Conservation (phyloP, 257 asterid species). For the Ilex aquifolium region DNA sequence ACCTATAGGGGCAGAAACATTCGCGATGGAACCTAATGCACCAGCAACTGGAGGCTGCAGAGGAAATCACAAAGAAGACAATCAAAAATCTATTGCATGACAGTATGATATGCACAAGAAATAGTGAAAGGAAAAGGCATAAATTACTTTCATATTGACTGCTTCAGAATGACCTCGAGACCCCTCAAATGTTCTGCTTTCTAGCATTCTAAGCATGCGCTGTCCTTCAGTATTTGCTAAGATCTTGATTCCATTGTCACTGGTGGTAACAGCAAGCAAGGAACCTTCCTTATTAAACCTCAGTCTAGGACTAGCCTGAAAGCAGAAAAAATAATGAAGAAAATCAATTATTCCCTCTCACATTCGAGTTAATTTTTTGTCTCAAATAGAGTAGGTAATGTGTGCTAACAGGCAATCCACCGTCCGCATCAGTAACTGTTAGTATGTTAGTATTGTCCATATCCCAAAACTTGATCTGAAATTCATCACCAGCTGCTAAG, state of each 20-base stretch:
- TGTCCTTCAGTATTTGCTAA: slow-evolving; percentile 83
- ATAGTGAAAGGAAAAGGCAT: slow-evolving; percentile 1
- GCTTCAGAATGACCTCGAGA: slow-evolving; percentile 70
- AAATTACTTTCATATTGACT: slow-evolving; percentile 56
- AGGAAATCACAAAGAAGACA: slow-evolving; percentile 2
- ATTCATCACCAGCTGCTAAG: slow-evolving; percentile 94
- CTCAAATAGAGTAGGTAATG: neutral
- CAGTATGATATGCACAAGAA: neutral
- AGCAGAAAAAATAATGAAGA: slow-evolving; percentile 1
- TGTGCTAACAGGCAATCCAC: slow-evolving; percentile 85
- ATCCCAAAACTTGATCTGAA: slow-evolving; percentile 91
- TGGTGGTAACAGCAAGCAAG: slow-evolving; percentile 80
- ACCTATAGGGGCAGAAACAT: slow-evolving; percentile 50
- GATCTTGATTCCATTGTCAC: slow-evolving; percentile 86
- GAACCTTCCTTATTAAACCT: slow-evolving; percentile 91
- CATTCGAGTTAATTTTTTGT: too few species aligned
- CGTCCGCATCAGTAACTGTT: slow-evolving; percentile 72
- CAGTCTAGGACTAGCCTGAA: slow-evolving; percentile 85
- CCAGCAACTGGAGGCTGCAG: slow-evolving; percentile 71
- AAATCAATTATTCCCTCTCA: too few species aligned
- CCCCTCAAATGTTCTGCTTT: slow-evolving; percentile 80
- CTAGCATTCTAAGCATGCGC: slow-evolving; percentile 85
- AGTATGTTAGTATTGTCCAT: slow-evolving; percentile 69
- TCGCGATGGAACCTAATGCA: slow-evolving; percentile 61
- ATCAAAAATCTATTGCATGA: neutral